phyloP scores from a whole-genome alignment of 176 grass and related monocot genomes.

The Saccharum spontaneum region DNA sequence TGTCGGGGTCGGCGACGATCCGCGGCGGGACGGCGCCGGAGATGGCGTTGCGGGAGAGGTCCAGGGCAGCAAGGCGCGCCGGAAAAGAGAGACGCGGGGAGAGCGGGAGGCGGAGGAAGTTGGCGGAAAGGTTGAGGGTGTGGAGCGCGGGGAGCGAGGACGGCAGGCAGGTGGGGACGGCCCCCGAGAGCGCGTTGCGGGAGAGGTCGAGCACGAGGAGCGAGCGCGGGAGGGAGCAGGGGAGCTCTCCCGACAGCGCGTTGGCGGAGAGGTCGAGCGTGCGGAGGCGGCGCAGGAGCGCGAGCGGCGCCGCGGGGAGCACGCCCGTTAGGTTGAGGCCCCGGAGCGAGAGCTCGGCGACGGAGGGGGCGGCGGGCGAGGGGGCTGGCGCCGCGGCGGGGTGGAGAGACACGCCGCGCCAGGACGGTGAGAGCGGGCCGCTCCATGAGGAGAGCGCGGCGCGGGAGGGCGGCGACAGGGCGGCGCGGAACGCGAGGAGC shows the following conservation, averaged over 20 bases:
- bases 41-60: conserved; percentile 71
- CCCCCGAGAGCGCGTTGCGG: conserved; percentile 70
- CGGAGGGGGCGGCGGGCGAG: conserved; percentile 12
- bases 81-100: conserved; percentile 88
- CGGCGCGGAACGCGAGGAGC: conserved; percentile 46
- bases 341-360: conserved; percentile 35
- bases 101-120: conserved; percentile 63
- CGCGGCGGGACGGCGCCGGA: conserved; percentile 59
- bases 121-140: conserved; percentile 75
- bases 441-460: conserved; percentile 45
- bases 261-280: conserved; percentile 51
- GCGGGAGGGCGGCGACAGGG: conserved; percentile 27
- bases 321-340: conserved; percentile 42
- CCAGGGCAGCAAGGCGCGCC: conserved; percentile 61
- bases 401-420: conserved; percentile 58
- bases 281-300: conserved; percentile 48
- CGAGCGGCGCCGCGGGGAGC: conserved; percentile 38
- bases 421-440: conserved; percentile 49
- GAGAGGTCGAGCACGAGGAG: conserved; percentile 65
- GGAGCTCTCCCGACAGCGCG: conserved; percentile 56
- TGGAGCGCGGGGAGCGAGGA: conserved; percentile 50
- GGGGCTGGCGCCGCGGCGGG: background rate
- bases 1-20: conserved; percentile 61
- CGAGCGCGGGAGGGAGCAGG: conserved; percentile 58
- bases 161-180: conserved; percentile 58